Percentiles rank a stretch among this genome's conserved stretches.
Evolutionary conservation across 164 flowering plant species (phyloP).

Genomic region (Magnolia sinica): DNA sequence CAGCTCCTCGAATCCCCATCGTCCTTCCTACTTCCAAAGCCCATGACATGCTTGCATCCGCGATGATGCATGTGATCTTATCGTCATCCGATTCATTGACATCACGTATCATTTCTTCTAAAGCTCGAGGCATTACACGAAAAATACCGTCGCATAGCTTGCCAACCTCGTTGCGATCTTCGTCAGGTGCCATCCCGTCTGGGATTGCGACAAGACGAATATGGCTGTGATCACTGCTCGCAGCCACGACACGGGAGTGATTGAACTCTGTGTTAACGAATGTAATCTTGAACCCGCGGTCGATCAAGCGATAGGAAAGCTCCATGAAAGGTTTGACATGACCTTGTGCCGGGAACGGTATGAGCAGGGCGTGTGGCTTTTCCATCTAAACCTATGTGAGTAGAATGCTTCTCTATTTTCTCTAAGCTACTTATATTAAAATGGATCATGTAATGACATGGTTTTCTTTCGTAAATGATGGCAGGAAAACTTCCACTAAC

Average conservation of each 20-base stretch:
- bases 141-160: not conserved
- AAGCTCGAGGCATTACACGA: not conserved
- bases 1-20: conserved; percentile 17
- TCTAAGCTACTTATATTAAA: no score
- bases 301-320: conserved; percentile 23
- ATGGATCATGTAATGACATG: no score
- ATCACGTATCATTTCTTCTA: conserved; percentile 17
- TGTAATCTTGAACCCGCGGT: conserved; percentile 21
- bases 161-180: conserved; percentile 8
- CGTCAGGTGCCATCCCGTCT: conserved; percentile 12
- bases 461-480: no score
- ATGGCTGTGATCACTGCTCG: not conserved
- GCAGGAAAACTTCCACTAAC: no score
- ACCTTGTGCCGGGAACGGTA: conserved; percentile 31
- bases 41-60: conserved; percentile 9
- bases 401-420: no score
- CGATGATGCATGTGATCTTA: conserved; percentile 14
- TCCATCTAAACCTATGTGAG: conserved; percentile 8
- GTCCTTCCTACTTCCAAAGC: conserved; percentile 11
- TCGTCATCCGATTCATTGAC: conserved; percentile 2
- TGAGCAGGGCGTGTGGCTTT: conserved; percentile 22
- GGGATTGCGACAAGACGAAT: conserved; percentile 15
- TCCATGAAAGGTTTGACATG: conserved; percentile 27
- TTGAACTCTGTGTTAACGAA: conserved; percentile 14
- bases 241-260: not conserved